These are phyloP conservation scores for Beauveria sp. DNA, from an alignment of 2,329 filamentous ascomycete genomes.

Conservation along the genomic window DNA sequence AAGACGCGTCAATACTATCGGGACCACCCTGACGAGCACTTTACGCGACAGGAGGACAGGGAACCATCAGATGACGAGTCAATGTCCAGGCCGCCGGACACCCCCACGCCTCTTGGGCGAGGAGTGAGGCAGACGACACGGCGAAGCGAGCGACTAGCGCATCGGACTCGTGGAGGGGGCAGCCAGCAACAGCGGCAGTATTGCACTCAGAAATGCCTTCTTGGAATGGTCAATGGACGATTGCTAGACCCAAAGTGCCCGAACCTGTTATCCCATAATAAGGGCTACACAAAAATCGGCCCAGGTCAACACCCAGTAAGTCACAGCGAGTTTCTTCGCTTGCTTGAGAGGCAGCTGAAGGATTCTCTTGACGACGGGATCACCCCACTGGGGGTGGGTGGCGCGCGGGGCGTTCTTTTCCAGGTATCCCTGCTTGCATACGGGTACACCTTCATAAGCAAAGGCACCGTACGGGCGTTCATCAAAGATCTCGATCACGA, in stretches of 20 bases:
- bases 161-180: background rate
- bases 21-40: background rate
- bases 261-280: constrained; percentile 20
- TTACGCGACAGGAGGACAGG: background rate
- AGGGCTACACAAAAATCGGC: constrained; percentile 23
- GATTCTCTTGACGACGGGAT: constrained; percentile 18
- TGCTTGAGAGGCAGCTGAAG: background rate
- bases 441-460: constrained; percentile 36
- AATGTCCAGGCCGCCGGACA: background rate
- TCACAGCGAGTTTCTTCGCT: background rate
- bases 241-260: constrained; percentile 29
- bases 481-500: constrained; percentile 28
- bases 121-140: background rate
- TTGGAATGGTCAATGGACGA: constrained; percentile 20
- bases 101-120: background rate
- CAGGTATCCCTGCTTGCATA: constrained; percentile 31
- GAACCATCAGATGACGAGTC: background rate
- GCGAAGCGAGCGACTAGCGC: background rate
- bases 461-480: constrained; percentile 31
- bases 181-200: constrained; percentile 17
- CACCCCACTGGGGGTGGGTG: constrained; percentile 19
- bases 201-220: constrained; percentile 32
- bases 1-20: background rate
- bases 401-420: constrained; percentile 33
- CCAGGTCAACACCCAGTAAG: background rate